phyloP scores from a whole-genome alignment of 495 filamentous ascomycete genomes.

The Aspergillus homomorphus region DNA sequence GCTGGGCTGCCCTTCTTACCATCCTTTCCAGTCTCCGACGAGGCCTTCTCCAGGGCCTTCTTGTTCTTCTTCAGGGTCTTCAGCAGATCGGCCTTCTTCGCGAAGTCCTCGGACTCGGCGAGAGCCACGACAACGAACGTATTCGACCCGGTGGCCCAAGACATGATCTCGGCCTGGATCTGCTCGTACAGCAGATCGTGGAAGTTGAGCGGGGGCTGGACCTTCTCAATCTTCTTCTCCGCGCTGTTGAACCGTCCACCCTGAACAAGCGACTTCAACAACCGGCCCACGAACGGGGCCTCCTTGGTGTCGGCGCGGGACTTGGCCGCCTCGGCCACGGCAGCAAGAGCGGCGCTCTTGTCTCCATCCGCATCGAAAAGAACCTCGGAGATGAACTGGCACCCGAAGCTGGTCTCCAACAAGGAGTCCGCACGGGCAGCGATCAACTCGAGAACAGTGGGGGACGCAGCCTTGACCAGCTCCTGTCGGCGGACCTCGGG shows the following conservation, averaged over 20 bases:
- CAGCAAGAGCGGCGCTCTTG: constrained; percentile 64
- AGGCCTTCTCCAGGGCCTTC: constrained; percentile 51
- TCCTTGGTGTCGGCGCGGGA: constrained; percentile 57
- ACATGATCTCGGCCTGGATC: constrained; percentile 67
- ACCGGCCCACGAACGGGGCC: constrained; percentile 67
- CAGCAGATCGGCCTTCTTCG: constrained; percentile 59
- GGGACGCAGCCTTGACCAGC: constrained; percentile 55
- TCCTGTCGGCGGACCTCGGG: constrained; percentile 70
- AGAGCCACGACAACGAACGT: constrained; percentile 79
- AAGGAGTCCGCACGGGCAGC: constrained; percentile 62
- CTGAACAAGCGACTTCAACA: constrained; percentile 84
- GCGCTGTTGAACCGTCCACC: constrained; percentile 78
- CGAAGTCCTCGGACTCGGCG: constrained; percentile 75
- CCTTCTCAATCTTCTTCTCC: constrained; percentile 62
- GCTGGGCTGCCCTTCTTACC: constrained; percentile 38
- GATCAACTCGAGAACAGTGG: constrained; percentile 67
- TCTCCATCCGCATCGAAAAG: constrained; percentile 73
- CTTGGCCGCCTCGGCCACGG: constrained; percentile 66
- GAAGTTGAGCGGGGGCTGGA: constrained; percentile 78
- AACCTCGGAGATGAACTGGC: constrained; percentile 80
- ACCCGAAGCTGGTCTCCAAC: constrained; percentile 73
- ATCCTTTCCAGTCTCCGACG: constrained; percentile 35
- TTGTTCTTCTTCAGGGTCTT: constrained; percentile 59
- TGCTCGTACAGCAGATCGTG: constrained; percentile 70
- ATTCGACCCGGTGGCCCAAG: constrained; percentile 84